A percentile compares a stretch with the other conserved stretches of the same genome.
phyloP scores from a whole-genome alignment of 2,329 filamentous ascomycete genomes.

The Fusarium phyllophilum region DNA sequence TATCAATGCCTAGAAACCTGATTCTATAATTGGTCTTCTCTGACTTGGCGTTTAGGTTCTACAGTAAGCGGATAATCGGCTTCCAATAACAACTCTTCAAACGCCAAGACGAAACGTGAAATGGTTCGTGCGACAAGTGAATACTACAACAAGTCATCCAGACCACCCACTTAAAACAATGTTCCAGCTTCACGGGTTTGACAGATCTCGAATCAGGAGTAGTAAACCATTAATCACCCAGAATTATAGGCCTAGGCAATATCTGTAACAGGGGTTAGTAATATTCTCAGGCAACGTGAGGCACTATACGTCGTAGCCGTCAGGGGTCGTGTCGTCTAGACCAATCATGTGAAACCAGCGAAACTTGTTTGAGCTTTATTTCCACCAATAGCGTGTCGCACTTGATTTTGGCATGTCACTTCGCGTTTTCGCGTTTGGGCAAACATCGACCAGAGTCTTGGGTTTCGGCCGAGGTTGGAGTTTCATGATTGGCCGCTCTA shows the following conservation, averaged over 20 bases:
- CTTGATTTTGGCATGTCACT: neutral
- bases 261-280: slow-evolving; percentile 18
- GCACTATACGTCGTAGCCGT: neutral
- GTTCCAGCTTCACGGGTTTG: neutral
- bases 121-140: neutral
- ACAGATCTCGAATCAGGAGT: neutral
- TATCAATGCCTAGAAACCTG: neutral
- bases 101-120: slow-evolving; percentile 25
- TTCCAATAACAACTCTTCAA: neutral
- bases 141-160: neutral
- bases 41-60: neutral
- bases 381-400: neutral
- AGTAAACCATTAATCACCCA: neutral
- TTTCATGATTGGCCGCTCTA: slow-evolving; percentile 6
- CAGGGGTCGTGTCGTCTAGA: neutral
- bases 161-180: neutral
- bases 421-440: neutral
- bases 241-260: neutral
- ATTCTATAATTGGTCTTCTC: neutral
- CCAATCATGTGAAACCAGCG: slow-evolving; percentile 19
- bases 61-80: slow-evolving; percentile 7
- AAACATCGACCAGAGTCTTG: neutral
- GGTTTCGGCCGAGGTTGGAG: neutral
- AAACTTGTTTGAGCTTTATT: neutral
- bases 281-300: slow-evolving; percentile 2